Conservation (phyloP, 2,329 filamentous ascomycete species). For the Cladosporium sp. region DNA sequence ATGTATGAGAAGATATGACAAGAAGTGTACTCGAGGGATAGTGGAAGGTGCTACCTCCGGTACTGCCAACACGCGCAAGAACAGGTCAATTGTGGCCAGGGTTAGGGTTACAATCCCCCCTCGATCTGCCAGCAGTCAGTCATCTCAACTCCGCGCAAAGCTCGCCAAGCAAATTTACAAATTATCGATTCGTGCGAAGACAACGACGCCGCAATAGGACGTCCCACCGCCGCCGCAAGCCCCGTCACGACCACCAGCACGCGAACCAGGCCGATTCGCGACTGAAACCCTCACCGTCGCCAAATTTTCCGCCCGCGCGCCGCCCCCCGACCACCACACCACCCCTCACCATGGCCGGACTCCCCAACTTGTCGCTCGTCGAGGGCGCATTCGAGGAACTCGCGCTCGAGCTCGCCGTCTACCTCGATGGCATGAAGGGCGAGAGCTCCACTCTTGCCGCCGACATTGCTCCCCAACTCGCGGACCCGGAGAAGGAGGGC, state of each 20-base stretch:
- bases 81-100: background rate
- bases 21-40: too few species aligned
- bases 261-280: slow-evolving; percentile 17
- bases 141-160: slow-evolving; percentile 6
- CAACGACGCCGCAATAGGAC: slow-evolving; percentile 14
- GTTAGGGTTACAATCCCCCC: background rate
- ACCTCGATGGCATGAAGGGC: slow-evolving; percentile 77
- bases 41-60: too few species aligned
- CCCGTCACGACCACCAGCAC: slow-evolving; percentile 10
- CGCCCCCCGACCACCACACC: background rate
- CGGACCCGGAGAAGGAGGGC: slow-evolving; percentile 45
- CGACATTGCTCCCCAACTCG: slow-evolving; percentile 70
- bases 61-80: too few species aligned
- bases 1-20: too few species aligned
- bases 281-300: background rate
- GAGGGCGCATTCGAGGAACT: slow-evolving; percentile 95
- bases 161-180: slow-evolving; percentile 13
- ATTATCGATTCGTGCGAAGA: slow-evolving; percentile 12
- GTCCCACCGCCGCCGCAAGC: slow-evolving; percentile 3
- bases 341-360: slow-evolving; percentile 55
- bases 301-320: slow-evolving; percentile 11
- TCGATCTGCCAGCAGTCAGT: background rate
- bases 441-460: slow-evolving; percentile 58
- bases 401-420: slow-evolving; percentile 90
- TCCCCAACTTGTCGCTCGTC: slow-evolving; percentile 68